Base-by-base conservation (phyloP, 768 basidiomycete genomes). In the Paxillus rubicundulus region DNA sequence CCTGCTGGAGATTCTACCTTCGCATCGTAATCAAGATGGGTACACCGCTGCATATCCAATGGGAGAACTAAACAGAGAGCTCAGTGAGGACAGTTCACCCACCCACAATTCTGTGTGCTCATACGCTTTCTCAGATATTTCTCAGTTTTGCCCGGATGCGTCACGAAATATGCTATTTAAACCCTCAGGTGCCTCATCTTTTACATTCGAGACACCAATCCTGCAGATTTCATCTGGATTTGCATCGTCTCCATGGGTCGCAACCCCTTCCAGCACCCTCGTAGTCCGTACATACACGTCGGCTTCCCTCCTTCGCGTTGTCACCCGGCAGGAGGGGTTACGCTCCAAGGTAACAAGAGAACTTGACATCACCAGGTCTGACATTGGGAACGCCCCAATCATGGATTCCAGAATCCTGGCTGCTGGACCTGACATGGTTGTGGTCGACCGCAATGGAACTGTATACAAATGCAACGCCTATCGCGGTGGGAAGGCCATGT, bases 171-270 rank as follows among this genome's bases (percentile, higher is more conserved):
- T 52, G 44, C 51, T 61, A 34, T 56, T 69, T 42, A 45, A 38
- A 60, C 21, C 77, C 79, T 41, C 75, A 65, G 72, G 72, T 2
- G 68, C 56, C 5, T 72, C 82, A 5, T 62, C 72, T 6, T 70
- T 70, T 53, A 68, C 70, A 2, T 89, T 88, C 54, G 68, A 77
- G 17, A 88, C 87, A 2, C 87, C 89, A 12, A 87, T 92, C 47
- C 74, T 76, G 47, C 89, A 91, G 57, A 71, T 90, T 43, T 66
- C 70, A 5, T 61, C 75, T n/a, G 71, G 75, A 3, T 57, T 61
- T 40, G 17, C 28, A 34, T 46, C 61, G 41, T 47, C 56, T 28
- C 46, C 57, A 33, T 49, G 54, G 63, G 52, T 30, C 41, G 42
- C 54, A 13, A 27, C 46, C 14, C 49, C 56, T 14, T 60, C 52